Conservation (phyloP, 1,284 basidiomycete genomes). For the Ustilago cynodontis region DNA sequence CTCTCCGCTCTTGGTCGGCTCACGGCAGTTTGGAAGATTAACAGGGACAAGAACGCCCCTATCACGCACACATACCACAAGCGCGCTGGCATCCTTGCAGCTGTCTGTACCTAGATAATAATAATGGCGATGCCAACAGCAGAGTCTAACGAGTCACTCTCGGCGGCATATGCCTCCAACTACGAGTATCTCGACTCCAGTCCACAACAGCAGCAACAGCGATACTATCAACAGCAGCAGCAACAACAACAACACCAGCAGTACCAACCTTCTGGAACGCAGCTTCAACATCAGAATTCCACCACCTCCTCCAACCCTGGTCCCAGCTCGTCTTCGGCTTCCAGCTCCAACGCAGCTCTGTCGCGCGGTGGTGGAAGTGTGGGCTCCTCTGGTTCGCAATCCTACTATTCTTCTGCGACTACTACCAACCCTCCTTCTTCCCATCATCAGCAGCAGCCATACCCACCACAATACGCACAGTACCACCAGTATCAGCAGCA, state of each 20-base stretch:
- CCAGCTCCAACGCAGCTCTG: constrained; percentile 21
- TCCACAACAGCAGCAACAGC: constrained; percentile 13
- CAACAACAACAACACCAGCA: constrained; percentile 19
- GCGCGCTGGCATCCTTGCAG: not conserved
- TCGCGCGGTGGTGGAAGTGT: constrained; percentile 39
- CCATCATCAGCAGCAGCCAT: constrained; percentile 19
- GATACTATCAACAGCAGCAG: constrained; percentile 10
- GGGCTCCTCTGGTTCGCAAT: constrained; percentile 46
- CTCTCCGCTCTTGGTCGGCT: not conserved
- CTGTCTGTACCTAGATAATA: not conserved
- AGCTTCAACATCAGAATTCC: constrained; percentile 11
- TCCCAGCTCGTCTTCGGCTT: constrained; percentile 20
- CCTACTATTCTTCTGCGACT: constrained; percentile 38
- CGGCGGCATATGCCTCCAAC: constrained; percentile 43
- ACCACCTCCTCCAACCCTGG: constrained; percentile 12
- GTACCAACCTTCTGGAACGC: constrained; percentile 5
- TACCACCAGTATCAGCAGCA: constrained; percentile 19
- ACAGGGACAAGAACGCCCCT: not conserved
- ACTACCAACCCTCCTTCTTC: constrained; percentile 8
- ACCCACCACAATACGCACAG: constrained; percentile 27
- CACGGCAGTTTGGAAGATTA: not conserved
- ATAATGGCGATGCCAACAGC: constrained; percentile 37
- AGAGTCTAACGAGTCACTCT: constrained; percentile 47
- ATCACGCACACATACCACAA: not conserved
- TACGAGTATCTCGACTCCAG: constrained; percentile 35